A percentile compares a stretch with the other conserved stretches of the same genome.
Evolutionary conservation across 208 protist species (phyloP).

Genomic region (Crithidia mellificae): DNA sequence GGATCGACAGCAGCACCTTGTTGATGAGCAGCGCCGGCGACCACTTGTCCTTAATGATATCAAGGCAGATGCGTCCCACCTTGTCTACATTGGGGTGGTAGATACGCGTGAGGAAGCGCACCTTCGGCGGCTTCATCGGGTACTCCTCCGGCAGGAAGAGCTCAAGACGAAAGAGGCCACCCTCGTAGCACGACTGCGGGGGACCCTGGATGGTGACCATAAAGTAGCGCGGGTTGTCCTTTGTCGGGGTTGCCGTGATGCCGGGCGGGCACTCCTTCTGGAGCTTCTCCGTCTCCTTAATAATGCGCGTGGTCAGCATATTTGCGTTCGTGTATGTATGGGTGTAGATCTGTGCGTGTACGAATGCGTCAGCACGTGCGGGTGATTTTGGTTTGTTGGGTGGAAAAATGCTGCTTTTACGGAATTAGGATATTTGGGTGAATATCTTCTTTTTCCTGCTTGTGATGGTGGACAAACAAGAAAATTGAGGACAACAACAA

Average conservation of each 20-base stretch:
- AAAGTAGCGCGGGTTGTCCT: constrained; percentile 87
- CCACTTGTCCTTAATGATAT: constrained; percentile 99
- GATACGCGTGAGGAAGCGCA: constrained; percentile 99
- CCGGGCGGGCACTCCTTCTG: constrained; percentile 86
- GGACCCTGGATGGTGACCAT: constrained; percentile 88
- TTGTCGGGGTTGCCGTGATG: constrained; percentile 82
- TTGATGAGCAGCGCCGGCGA: constrained; percentile 99
- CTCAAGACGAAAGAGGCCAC: constrained; percentile 86
- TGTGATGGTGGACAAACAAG: too few relatives aligned
- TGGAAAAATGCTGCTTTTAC: too few relatives aligned
- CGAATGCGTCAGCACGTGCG: too few relatives aligned
- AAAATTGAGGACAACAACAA: too few relatives aligned
- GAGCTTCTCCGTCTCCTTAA: constrained; percentile 92
- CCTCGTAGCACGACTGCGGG: constrained; percentile 89
- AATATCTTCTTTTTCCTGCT: too few relatives aligned
- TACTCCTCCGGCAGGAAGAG: constrained; percentile 90
- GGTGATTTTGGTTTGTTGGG: too few relatives aligned
- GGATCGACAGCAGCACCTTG: constrained; percentile 99
- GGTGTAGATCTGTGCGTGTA: too few relatives aligned
- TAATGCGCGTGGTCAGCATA: constrained; percentile 81
- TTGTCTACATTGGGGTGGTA: constrained; percentile 99
- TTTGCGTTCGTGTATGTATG: too few relatives aligned
- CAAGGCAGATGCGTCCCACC: constrained; percentile 98
- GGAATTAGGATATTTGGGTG: too few relatives aligned
- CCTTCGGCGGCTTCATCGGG: constrained; percentile 97